Evolutionary conservation across 2,329 filamentous ascomycete species (phyloP).

Genomic region (Aspergillus aculeatinus): DNA sequence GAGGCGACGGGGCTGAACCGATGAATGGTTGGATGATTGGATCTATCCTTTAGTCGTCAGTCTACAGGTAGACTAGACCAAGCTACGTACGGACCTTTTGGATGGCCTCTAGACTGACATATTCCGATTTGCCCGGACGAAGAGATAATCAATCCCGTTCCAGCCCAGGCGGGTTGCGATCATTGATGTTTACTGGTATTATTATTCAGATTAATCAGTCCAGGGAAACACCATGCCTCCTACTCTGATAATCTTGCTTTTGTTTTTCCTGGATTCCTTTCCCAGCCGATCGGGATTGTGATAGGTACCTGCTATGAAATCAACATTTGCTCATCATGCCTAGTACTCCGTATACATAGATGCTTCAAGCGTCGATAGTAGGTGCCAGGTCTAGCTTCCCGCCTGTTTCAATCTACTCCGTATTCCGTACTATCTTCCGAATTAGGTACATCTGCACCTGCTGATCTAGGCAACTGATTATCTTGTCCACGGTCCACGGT

Average conservation of each 20-base stretch:
- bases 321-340: too few species aligned
- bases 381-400: too few species aligned
- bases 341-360: too few species aligned
- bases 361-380: too few species aligned
- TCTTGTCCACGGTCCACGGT: not conserved
- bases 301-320: too few species aligned
- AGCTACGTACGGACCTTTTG: conserved; percentile 17
- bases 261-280: too few species aligned
- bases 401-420: not conserved
- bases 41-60: too few species aligned
- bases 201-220: not conserved
- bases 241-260: too few species aligned
- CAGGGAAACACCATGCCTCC: too few species aligned
- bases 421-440: not conserved
- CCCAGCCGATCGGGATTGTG: too few species aligned
- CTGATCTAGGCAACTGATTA: not conserved
- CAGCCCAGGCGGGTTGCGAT: not conserved
- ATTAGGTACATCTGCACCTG: not conserved
- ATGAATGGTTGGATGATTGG: not conserved
- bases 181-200: not conserved
- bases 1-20: conserved; percentile 11
- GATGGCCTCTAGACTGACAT: conserved; percentile 8
- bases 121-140: conserved; percentile 9
- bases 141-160: not conserved
- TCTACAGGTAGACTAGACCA: too few species aligned